Conservation (phyloP, 148 eudicot genomes). For the Gaultheria prostrata region DNA sequence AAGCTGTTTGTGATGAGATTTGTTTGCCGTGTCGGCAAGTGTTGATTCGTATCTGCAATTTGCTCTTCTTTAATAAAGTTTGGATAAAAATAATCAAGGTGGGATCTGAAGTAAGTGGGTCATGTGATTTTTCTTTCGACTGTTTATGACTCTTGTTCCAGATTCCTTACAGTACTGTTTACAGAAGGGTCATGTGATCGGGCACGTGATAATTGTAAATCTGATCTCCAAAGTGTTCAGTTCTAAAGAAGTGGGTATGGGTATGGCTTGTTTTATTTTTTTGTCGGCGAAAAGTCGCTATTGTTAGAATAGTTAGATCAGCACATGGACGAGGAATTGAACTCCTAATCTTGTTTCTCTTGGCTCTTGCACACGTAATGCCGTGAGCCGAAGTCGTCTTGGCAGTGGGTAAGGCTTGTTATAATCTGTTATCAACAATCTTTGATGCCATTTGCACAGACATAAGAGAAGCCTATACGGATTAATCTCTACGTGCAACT, state of each 20-base stretch:
- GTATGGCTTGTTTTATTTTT: background rate
- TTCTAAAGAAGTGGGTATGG: background rate
- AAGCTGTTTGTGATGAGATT: conserved; percentile 17
- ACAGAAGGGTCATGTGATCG: conserved; percentile 50
- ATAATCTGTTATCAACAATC: background rate
- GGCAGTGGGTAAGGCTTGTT: too few relatives aligned
- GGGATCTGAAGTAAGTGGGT: conserved; percentile 50
- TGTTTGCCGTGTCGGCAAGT: background rate
- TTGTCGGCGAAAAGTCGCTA: too few relatives aligned
- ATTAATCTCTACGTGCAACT: too few relatives aligned
- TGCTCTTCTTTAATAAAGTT: background rate
- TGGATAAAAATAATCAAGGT: background rate
- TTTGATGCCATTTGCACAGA: background rate
- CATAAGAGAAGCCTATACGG: background rate
- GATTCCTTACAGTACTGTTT: conserved; percentile 20
- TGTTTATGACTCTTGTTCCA: conserved; percentile 16
- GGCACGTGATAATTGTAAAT: conserved; percentile 45
- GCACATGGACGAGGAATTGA: too few relatives aligned
- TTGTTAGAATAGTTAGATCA: too few relatives aligned
- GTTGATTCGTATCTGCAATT: conserved; percentile 15
- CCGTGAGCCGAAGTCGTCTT: too few relatives aligned
- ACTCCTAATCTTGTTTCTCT: too few relatives aligned
- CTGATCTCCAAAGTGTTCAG: background rate
- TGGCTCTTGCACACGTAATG: too few relatives aligned
- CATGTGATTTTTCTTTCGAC: conserved; percentile 60